Base-by-base conservation (phyloP, 2,329 filamentous ascomycete genomes). In the Monilinia laxa region DNA sequence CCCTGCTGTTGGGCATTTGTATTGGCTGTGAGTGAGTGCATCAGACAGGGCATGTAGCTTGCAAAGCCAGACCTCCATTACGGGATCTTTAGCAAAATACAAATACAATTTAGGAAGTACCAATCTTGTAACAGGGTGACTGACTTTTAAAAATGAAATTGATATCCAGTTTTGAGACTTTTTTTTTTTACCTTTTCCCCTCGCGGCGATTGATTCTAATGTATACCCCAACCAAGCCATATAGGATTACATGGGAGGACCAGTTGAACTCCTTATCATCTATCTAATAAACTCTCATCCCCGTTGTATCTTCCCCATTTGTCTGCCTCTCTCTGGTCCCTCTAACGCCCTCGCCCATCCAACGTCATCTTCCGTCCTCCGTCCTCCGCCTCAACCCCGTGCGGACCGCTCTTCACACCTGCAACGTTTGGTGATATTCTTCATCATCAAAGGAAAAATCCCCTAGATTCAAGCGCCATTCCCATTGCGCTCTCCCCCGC, bases 401-500 rank as follows among this genome's bases (percentile, higher is more conserved):
- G 4, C 9, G 4, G 10, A 4, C 7, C 25, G 23, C 45, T 60
- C 14, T 12, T 11, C 28, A 14, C 18, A 16, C 9, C 2, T 14
- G 1, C 6, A 9, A 47, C 10, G 23, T 9, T 20, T 12, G 12
- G 16, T 49, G 57, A 35, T n/a, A 16, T 59, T 18, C 23, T 18
- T 23, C 42, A 35, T 6, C 18, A 18, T 49, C n/a, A 20, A 49
- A 18, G 49, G 16, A 16, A 16, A 54, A 18, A 14, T 7, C 42
- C n/a, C 11, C 12, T 9, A 5, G 7, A 7, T 25, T 51, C 31
- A 51, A 38, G 18, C 20, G 3, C 31, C 45, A 60, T 60, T 60
- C n/a, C 31, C 58, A 25, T 60, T 60, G 3, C 31, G 45, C 45
- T 60, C 11, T 14, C 38, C 58, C 28, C 70, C 72, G 69, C 74